These are phyloP conservation scores for Geosmithia morbida DNA, from an alignment of 2,329 filamentous ascomycete genomes.

Conservation along the genomic window DNA sequence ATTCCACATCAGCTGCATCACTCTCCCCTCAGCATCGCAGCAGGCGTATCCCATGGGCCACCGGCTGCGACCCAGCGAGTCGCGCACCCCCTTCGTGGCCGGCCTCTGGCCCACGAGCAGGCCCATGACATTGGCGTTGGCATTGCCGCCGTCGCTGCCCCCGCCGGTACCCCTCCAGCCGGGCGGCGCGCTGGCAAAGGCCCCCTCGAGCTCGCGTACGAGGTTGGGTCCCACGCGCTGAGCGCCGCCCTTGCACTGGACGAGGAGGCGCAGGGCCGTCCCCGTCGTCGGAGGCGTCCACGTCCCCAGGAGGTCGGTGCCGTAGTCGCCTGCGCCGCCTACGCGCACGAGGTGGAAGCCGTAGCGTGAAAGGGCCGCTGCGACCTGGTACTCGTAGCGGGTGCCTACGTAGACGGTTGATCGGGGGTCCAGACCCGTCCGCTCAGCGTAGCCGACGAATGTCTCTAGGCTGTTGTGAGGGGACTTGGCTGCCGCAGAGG, in stretches of 20 bases:
- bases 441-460: constrained; percentile 50
- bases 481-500: constrained; percentile 23
- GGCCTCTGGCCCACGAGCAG: constrained; percentile 54
- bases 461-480: constrained; percentile 49
- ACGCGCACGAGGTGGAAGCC: constrained; percentile 52
- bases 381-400: constrained; percentile 60
- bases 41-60: constrained; percentile 61
- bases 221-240: constrained; percentile 39
- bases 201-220: constrained; percentile 66
- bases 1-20: constrained; percentile 66
- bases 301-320: constrained; percentile 60
- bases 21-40: constrained; percentile 38
- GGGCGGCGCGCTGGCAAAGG: constrained; percentile 57
- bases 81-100: constrained; percentile 66
- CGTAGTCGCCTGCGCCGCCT: constrained; percentile 52
- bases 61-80: constrained; percentile 50
- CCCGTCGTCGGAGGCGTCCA: constrained; percentile 41
- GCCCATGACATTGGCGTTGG: constrained; percentile 37
- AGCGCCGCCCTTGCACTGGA: constrained; percentile 56
- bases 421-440: constrained; percentile 34
- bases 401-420: constrained; percentile 58
- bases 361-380: constrained; percentile 37
- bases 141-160: too few species aligned
- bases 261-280: constrained; percentile 28
- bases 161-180: constrained; percentile 44